A percentile compares a stretch with the other conserved stretches of the same genome.
phyloP scores from a whole-genome alignment of 1,139 yeast species.

The Barnettozyma hawaiiensis region DNA sequence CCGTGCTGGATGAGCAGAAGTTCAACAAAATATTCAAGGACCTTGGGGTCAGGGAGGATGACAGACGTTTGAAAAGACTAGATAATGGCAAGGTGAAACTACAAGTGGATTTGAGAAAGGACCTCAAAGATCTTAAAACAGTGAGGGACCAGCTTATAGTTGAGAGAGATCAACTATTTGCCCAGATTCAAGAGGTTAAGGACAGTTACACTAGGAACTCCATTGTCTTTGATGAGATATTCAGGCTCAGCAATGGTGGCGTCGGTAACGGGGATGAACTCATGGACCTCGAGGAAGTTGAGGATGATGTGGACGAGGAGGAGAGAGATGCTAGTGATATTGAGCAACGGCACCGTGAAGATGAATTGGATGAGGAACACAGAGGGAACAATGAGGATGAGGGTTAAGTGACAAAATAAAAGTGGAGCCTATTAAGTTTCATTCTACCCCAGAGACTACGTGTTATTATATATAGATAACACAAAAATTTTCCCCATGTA shows the following conservation, averaged over 20 bases:
- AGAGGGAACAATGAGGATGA: neutral
- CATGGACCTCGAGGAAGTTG: slow-evolving; percentile 2
- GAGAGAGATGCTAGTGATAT: slow-evolving; percentile 1
- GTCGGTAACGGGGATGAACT: slow-evolving; percentile 11
- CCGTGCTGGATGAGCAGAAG: slow-evolving; percentile 5
- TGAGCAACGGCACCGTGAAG: slow-evolving; percentile 1
- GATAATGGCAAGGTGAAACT: neutral
- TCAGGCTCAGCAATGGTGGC: slow-evolving; percentile 9
- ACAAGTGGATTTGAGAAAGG: slow-evolving; percentile 4
- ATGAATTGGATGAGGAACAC: neutral
- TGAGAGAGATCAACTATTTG: slow-evolving; percentile 10
- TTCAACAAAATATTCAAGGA: slow-evolving; percentile 6
- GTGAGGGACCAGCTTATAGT: slow-evolving; percentile 8
- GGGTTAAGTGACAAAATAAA: no score
- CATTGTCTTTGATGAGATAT: slow-evolving; percentile 17
- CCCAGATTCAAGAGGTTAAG: slow-evolving; percentile 15
- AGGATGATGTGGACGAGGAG: slow-evolving; percentile 6
- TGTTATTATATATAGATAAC: no score
- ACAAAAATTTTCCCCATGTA: no score
- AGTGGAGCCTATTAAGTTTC: no score
- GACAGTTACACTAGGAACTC: slow-evolving; percentile 14
- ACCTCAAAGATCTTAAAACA: slow-evolving; percentile 4
- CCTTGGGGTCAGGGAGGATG: slow-evolving; percentile 3
- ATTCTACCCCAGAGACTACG: no score
- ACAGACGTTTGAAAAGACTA: slow-evolving; percentile 3